A percentile compares a stretch with the other conserved stretches of the same genome.
Evolutionary conservation across 768 basidiomycete genomes (phyloP).

Genomic region (Rhizopogon sp.): DNA sequence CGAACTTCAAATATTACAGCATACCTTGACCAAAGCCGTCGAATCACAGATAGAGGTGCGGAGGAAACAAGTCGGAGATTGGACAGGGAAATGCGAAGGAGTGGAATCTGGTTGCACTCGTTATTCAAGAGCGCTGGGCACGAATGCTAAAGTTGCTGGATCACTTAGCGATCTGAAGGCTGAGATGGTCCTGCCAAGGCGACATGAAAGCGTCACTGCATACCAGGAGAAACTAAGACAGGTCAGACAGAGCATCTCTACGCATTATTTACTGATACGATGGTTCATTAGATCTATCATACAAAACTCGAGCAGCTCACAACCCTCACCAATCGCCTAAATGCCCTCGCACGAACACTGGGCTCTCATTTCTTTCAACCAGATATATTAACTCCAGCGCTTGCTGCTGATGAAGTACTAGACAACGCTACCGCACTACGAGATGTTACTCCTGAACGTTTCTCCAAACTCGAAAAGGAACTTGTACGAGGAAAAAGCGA

Average conservation of each 20-base stretch:
- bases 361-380: slow-evolving; percentile 52
- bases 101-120: slow-evolving; percentile 63
- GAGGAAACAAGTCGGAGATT: slow-evolving; percentile 72
- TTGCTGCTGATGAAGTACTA: slow-evolving; percentile 37
- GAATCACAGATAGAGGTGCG: slow-evolving; percentile 67
- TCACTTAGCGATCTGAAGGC: slow-evolving; percentile 63
- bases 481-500: slow-evolving; percentile 83
- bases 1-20: slow-evolving; percentile 69
- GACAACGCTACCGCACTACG: slow-evolving; percentile 38
- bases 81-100: slow-evolving; percentile 56
- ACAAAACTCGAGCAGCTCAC: slow-evolving; percentile 73
- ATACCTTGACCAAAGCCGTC: slow-evolving; percentile 70
- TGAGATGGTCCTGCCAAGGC: slow-evolving; percentile 65
- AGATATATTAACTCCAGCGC: slow-evolving; percentile 49
- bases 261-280: not conserved
- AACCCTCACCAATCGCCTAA: slow-evolving; percentile 64
- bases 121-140: slow-evolving; percentile 67
- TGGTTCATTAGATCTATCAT: slow-evolving; percentile 51
- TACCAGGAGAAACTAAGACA: slow-evolving; percentile 78
- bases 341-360: slow-evolving; percentile 51
- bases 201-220: slow-evolving; percentile 63
- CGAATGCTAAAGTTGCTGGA: slow-evolving; percentile 63
- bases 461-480: slow-evolving; percentile 78
- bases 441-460: slow-evolving; percentile 79
- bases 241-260: slow-evolving; percentile 36